Percentiles rank a stretch among this genome's conserved stretches.
These are phyloP conservation scores for Syzygium aqueum DNA, from an alignment of 345 rosid genomes.

Conservation along the genomic window DNA sequence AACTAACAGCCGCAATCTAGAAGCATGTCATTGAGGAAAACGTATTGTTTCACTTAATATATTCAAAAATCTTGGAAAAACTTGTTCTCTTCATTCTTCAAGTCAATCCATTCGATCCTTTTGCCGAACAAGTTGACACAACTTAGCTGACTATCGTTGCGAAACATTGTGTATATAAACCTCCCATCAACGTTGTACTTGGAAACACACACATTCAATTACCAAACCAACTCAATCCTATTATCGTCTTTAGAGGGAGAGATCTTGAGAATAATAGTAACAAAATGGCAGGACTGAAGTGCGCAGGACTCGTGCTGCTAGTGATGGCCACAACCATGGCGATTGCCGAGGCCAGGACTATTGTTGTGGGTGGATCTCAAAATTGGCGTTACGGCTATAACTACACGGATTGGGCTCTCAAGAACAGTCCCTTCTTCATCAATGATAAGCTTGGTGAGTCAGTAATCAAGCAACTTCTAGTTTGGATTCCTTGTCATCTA, in stretches of 20 bases:
- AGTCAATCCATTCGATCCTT: not conserved
- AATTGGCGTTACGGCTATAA: slow-evolving; percentile 14
- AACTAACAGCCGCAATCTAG: not conserved
- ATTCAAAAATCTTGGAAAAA: not conserved
- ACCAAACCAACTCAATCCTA: not conserved
- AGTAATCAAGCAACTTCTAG: not conserved
- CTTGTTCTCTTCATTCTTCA: not conserved
- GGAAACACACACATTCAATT: not conserved
- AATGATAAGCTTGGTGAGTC: slow-evolving; percentile 12
- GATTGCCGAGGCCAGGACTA: slow-evolving; percentile 8
- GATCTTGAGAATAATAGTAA: not conserved
- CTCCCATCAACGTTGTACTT: not conserved
- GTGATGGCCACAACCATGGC: slow-evolving; percentile 2
- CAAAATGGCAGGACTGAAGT: not conserved
- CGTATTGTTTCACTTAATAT: not conserved
- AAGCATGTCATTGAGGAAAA: not conserved
- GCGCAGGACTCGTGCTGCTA: not conserved
- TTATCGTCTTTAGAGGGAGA: not conserved
- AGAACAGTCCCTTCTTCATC: slow-evolving; percentile 13
- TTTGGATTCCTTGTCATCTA: not conserved
- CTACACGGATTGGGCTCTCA: slow-evolving; percentile 18
- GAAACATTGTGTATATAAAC: not conserved
- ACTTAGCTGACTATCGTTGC: not conserved
- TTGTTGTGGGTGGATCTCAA: slow-evolving; percentile 12
- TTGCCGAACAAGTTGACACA: not conserved